Percentiles rank a stretch among this genome's conserved stretches.
Conservation (phyloP, 306 rosid species). For the Boehmeria nivea region DNA sequence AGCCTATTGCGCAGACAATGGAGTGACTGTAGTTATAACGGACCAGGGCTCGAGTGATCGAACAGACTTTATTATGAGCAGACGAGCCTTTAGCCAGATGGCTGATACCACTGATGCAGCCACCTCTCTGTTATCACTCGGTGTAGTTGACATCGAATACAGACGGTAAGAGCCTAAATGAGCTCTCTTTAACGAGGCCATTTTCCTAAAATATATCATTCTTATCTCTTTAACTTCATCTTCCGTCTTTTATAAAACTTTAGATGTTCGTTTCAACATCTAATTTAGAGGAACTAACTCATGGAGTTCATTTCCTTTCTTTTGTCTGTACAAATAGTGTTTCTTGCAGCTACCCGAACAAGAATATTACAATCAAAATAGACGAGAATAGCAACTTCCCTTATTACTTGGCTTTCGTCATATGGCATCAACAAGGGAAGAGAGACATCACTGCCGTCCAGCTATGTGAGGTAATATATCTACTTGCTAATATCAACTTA, state of each 20-base stretch:
- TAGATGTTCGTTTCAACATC: no score
- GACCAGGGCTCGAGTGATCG: constrained; percentile 61
- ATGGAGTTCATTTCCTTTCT: constrained; percentile 3
- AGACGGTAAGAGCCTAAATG: constrained; percentile 38
- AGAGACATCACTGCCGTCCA: constrained; percentile 85
- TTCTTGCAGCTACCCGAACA: constrained; percentile 76
- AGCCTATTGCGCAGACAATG: constrained; percentile 59
- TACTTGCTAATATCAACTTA: background rate
- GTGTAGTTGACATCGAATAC: constrained; percentile 62
- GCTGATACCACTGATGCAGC: constrained; percentile 59
- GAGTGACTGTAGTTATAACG: constrained; percentile 66
- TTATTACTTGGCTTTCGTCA: constrained; percentile 68
- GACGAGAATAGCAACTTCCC: constrained; percentile 69
- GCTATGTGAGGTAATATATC: constrained; percentile 63
- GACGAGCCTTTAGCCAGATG: constrained; percentile 59
- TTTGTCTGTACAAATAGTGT: constrained; percentile 44
- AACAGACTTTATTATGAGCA: constrained; percentile 75
- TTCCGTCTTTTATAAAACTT: no score
- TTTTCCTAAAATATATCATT: no score
- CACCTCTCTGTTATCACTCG: constrained; percentile 45
- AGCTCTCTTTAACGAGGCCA: no score
- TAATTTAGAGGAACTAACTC: background rate
- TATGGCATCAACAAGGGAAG: constrained; percentile 83
- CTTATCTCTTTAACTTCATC: no score
- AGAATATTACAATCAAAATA: constrained; percentile 71